Conservation (phyloP, 2,329 filamentous ascomycete species). For the Fusarium nisikadoi region DNA sequence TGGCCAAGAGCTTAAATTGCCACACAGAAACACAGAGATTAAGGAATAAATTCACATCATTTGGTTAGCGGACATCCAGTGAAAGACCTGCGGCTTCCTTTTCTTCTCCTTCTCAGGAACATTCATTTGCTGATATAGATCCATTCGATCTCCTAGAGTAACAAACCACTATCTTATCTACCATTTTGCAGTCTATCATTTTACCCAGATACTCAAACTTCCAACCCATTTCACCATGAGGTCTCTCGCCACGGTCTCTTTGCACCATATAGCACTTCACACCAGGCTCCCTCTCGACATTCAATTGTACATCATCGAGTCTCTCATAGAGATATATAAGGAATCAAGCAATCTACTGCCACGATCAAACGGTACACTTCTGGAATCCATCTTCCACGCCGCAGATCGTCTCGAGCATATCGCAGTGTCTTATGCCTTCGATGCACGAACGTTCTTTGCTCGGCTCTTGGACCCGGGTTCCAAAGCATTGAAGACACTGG, state of each 20-base stretch:
- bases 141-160: background rate
- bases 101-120: no score
- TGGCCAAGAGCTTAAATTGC: no score
- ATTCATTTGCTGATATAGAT: background rate
- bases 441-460: background rate
- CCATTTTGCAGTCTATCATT: rapidly evolving
- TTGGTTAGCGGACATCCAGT: no score
- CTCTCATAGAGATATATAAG: background rate
- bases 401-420: background rate
- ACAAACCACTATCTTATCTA: no score
- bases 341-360: rapidly evolving
- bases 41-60: no score
- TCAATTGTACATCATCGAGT: background rate
- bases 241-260: background rate
- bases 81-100: background rate
- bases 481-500: background rate
- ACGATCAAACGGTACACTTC: background rate
- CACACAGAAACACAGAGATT: no score
- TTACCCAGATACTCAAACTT: no score
- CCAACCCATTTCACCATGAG: no score
- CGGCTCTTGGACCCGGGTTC: rapidly evolving
- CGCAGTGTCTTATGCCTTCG: background rate
- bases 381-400: background rate
- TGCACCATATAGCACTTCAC: rapidly evolving
- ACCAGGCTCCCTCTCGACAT: background rate